Conservation (phyloP, 352 stramenopile species). For the Globisporangium okanoganense region DNA sequence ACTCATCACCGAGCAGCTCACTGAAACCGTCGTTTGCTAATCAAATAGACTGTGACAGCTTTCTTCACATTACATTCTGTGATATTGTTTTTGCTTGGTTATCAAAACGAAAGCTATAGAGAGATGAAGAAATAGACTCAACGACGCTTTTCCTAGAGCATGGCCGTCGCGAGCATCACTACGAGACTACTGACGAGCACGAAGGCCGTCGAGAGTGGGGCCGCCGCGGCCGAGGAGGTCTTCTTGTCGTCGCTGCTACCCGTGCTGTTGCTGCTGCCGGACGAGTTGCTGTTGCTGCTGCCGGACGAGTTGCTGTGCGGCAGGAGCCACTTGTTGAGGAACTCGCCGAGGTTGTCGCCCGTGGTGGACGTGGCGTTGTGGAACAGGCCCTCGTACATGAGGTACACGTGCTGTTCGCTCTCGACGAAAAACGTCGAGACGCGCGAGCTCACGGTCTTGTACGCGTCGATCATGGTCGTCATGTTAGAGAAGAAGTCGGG, state of each 20-base stretch:
- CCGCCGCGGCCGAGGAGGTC: not conserved
- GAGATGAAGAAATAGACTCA: not conserved
- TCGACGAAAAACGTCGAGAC: conserved; percentile 52
- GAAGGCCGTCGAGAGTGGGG: not conserved
- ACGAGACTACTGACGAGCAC: conserved; percentile 10
- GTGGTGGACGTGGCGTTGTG: conserved; percentile 41
- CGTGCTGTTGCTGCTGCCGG: not conserved
- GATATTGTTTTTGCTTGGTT: not conserved
- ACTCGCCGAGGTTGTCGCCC: conserved; percentile 24
- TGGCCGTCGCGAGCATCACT: conserved; percentile 8
- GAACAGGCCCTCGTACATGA: conserved; percentile 36
- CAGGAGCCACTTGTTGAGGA: conserved; percentile 22
- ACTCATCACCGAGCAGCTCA: not conserved
- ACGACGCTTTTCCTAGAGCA: conserved; percentile 4
- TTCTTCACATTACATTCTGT: conserved; percentile 1
- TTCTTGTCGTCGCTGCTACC: not conserved
- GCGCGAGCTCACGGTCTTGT: conserved; percentile 39
- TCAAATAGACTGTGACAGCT: not conserved
- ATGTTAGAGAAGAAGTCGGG: conserved; percentile 59
- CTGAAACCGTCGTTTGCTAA: not conserved
- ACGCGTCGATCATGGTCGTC: conserved; percentile 46
- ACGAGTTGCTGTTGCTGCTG: conserved; percentile 7
- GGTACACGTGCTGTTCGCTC: conserved; percentile 45
- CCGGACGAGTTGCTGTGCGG: conserved; percentile 14
- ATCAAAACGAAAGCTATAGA: not conserved